Base-by-base conservation (phyloP, 2,329 filamentous ascomycete genomes). In the Gremmenia infestans region DNA sequence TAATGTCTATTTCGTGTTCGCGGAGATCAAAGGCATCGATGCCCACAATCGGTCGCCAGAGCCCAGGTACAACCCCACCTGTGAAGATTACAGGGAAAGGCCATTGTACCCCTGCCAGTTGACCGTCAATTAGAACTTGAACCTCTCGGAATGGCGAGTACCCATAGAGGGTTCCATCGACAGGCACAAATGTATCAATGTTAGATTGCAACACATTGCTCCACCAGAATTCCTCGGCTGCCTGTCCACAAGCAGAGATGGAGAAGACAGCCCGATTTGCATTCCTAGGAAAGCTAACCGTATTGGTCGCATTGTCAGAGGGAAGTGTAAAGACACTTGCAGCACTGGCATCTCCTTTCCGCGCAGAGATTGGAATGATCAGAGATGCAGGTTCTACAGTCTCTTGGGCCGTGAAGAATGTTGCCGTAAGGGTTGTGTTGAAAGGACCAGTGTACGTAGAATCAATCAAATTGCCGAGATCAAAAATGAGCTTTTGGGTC, bases 171-270 rank as follows among this genome's bases (percentile, higher is more conserved):
- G 73, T 72, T 12, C 81, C 83, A 4, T 79, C 78, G 1, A 76
- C 78, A 6, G 72, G 70, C 4, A 78, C 74, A 67, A 92, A 93
- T 3, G 80, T 78, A 37, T 78, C 60, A 3, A 76, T 76, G 60
- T 85, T 80, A 9, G 80, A 81, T 45, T 85, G 78, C 2, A 87
- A 80, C 1, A 91, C 84, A 66, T 93, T 93, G 55, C 79, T 81
- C 84, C 88, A 94, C 89, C 90, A 95, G 66, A 93, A 93, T 69
- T 95, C 90, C 72, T 94, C 90, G 15, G 78, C 73, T 0, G 79
- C 79, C 69, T 94, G 90, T 0, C 88, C 90, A 62, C 85, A 90
- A 15, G 89, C 88, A 8, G 87, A 83, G n/a, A 94, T 78, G 0
- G 87, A 84, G 54, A 93, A 82, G 8, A 91, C 81, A 17, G 89